phyloP scores from a whole-genome alignment of 139 green algal species.

The Micromonas commoda region DNA sequence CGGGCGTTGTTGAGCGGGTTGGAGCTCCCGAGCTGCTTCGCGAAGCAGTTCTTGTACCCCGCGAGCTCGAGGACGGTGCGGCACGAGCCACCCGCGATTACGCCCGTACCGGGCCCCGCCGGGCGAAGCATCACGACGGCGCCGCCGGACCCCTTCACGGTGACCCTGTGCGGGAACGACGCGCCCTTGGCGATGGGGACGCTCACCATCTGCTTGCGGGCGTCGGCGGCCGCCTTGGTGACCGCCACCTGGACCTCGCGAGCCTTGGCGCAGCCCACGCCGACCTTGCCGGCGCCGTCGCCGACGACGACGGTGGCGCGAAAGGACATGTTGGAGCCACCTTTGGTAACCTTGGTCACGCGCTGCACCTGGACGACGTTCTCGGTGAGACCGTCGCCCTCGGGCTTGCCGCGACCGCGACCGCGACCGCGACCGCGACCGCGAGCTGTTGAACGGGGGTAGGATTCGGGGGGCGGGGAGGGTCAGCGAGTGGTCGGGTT shows the following conservation, averaged over 20 bases:
- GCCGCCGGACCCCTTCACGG: constrained; percentile 65
- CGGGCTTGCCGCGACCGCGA: neutral
- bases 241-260: constrained; percentile 81
- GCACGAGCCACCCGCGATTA: constrained; percentile 72
- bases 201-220: constrained; percentile 56
- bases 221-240: constrained; percentile 68
- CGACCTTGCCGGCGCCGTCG: constrained; percentile 64
- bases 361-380: constrained; percentile 62
- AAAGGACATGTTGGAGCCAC: constrained; percentile 90
- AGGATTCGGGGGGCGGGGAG: neutral
- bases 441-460: too few relatives aligned
- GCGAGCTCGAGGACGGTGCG: constrained; percentile 84
- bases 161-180: constrained; percentile 71
- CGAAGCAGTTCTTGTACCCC: constrained; percentile 84
- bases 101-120: constrained; percentile 79
- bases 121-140: constrained; percentile 78
- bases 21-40: constrained; percentile 82
- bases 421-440: constrained; percentile 8
- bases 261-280: constrained; percentile 77
- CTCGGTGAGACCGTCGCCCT: constrained; percentile 35
- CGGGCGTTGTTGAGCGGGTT: constrained; percentile 91
- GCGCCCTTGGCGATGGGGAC: constrained; percentile 53
- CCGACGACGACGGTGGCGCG: constrained; percentile 66
- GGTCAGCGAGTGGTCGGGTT: neutral
- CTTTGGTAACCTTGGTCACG: constrained; percentile 92